A percentile compares a stretch with the other conserved stretches of the same genome.
These are phyloP conservation scores for Mycosarcoma mackinlayi DNA, from an alignment of 1,284 basidiomycete genomes.

Conservation along the genomic window DNA sequence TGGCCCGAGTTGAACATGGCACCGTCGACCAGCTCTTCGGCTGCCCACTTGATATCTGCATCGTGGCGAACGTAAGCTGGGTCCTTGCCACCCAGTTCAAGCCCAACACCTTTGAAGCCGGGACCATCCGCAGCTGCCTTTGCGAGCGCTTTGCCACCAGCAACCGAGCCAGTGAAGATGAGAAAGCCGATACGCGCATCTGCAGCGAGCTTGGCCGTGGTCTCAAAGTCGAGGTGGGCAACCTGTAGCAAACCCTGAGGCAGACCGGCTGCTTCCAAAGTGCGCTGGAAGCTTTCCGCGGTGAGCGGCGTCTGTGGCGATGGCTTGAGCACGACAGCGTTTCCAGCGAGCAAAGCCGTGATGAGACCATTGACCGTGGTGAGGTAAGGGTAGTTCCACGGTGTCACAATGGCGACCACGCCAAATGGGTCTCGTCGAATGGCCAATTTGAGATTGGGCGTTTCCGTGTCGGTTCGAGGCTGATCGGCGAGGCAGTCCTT, in stretches of 20 bases:
- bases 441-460: conserved; percentile 81
- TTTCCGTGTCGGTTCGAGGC: conserved; percentile 78
- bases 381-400: conserved; percentile 81
- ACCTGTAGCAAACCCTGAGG: conserved; percentile 82
- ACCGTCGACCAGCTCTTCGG: conserved; percentile 89
- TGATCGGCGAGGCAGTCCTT: conserved; percentile 80
- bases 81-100: conserved; percentile 93
- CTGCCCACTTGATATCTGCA: conserved; percentile 84
- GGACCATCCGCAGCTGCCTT: conserved; percentile 72
- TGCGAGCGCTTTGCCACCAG: conserved; percentile 76
- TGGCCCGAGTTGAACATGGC: conserved; percentile 96
- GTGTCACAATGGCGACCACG: conserved; percentile 85
- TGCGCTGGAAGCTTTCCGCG: conserved; percentile 81
- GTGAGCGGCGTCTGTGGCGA: conserved; percentile 92
- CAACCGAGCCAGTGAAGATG: conserved; percentile 87
- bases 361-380: conserved; percentile 82
- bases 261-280: conserved; percentile 79
- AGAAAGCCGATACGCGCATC: conserved; percentile 82
- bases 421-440: conserved; percentile 86
- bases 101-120: conserved; percentile 79
- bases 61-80: conserved; percentile 90
- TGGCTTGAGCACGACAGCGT: conserved; percentile 89
- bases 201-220: conserved; percentile 74
- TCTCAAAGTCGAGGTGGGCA: conserved; percentile 80
- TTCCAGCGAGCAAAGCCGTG: conserved; percentile 72